Percentiles rank a stretch among this genome's conserved stretches.
These are phyloP conservation scores for Stachybotrys chlorohalonatus DNA, from an alignment of 2,329 filamentous ascomycete genomes.

Conservation along the genomic window DNA sequence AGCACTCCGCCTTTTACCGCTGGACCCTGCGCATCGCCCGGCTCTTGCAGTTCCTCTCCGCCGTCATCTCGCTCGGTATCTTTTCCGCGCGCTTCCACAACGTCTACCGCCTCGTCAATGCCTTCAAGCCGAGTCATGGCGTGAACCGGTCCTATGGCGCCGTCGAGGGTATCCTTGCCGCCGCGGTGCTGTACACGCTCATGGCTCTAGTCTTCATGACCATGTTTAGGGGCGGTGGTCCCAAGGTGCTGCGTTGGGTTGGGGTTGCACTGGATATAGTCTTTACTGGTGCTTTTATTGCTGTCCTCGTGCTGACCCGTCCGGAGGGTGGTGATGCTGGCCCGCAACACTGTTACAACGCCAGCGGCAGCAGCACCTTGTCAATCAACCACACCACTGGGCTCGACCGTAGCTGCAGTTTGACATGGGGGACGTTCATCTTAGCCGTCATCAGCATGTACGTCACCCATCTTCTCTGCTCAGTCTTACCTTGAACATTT, in stretches of 20 bases:
- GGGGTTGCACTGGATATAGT: background rate
- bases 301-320: background rate
- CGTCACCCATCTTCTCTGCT: too few relatives aligned
- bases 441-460: too few relatives aligned
- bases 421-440: too few relatives aligned
- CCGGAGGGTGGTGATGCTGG: background rate
- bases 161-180: constrained; percentile 10
- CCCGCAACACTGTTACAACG: background rate
- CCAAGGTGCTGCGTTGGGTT: background rate
- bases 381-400: too few relatives aligned
- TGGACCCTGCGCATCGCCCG: constrained; percentile 8
- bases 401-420: too few relatives aligned
- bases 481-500: too few relatives aligned
- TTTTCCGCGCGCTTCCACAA: constrained; percentile 5
- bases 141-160: constrained; percentile 5
- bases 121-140: constrained; percentile 2
- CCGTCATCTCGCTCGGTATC: constrained; percentile 7
- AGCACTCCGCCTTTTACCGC: constrained; percentile 7
- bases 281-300: background rate
- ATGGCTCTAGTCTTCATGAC: constrained; percentile 4
- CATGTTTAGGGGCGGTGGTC: background rate
- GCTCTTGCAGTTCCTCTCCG: constrained; percentile 6
- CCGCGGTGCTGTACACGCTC: constrained; percentile 7
- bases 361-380: too few relatives aligned
- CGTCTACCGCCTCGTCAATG: background rate